Base-by-base conservation (phyloP, 129 eudicot species). In the Escallonia rubra region DNA sequence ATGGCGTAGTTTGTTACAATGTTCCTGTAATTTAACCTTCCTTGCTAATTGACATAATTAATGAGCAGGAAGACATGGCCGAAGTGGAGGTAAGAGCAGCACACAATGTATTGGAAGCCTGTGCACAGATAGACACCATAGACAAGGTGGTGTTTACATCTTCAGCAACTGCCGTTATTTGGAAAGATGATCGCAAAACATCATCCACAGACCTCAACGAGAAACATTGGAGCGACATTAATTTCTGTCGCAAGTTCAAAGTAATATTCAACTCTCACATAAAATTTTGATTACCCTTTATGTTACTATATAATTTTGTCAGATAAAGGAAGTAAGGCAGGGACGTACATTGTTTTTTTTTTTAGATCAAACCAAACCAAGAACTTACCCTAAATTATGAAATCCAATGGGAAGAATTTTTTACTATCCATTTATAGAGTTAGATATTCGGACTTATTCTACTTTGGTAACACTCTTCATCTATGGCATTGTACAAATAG, bases 51-150 rank as follows among this genome's bases (percentile, higher is more conserved):
- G 38, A 55, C 59, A 55, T 54, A 4, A 53, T 50, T 54, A 4
- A 53, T 50, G 73, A 38, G 43, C 72, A 81, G 85, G 85, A 81
- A 54, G 64, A 13, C 11, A 67, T 69, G 72, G 76, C 60, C 3
- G 85, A 81, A 39, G 64, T 72, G 60, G 85, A 81, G 42, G 72
- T 81, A 43, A 76, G 75, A 64, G 85, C 85, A 43, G 81, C 85
- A 66, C 81, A 81, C 51, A 81, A 81, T 43, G 85, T 76, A 16
- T 41, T 81, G 66, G 85, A 81, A 76, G 85, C 85, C 8, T 76
- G 85, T 48, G 85, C 76, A 10, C 85, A 76, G 50, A 51, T 63
- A 15, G 74, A 72, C 56, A 81, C 85, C 6, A 76, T 81, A 3
- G 81, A 76, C 45, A 81, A 81, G 59, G 81, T 81, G 13, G 79